Evolutionary conservation across 768 basidiomycete species (phyloP), one percentile per base, ranked within the genome.

Genomic region (Boletus pseudo-olivaceus): DNA sequence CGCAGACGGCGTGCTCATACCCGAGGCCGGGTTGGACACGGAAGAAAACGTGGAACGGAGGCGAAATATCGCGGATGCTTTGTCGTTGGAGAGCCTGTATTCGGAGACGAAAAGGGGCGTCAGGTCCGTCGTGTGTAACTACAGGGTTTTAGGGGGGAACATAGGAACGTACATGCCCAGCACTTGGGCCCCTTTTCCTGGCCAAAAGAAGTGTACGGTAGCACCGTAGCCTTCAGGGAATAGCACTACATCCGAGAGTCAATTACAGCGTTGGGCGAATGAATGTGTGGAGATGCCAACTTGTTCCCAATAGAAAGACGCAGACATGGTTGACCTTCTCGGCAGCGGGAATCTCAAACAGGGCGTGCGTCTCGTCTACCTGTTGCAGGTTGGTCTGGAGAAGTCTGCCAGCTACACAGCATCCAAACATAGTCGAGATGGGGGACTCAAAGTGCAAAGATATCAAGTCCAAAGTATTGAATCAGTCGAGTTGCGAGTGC

Each of bases 31-130:
- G 38, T 62, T 56, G 7, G 71, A 56, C 11, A 64, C 50, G 0
- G 75, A 59, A n/a, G 73, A 75, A 64, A 83, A 87, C 11, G 80
- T 80, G 8, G 87, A 84, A 5, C 85, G 81, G 23, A 93, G 76
- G 23, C 91, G 89, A 73, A 93, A 93, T 64, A 93, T 90, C 1
- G 90, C 89, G 11, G 90, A 91, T 0, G 91, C 91, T 66, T 93
- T 93, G 32, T 92, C 90, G 65, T 93, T 93, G 14, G 90, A 90
- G 26, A 95, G 77, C 84, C 91, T 93, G 58, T 35, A 5, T 45
- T 30, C 19, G 15, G 46, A 55, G 15, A 27, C 15, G 35, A 20
- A 20, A 46, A 15, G 32, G 17, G 29, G 20, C 2, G 37, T 14
- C 8, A 30, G 7, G 35, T 56, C 35, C 14, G 9, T 40, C 9